Evolutionary conservation across 805 yeast species (phyloP), one percentile per base, ranked within the genome.

Genomic region (Teunomyces atbi): DNA sequence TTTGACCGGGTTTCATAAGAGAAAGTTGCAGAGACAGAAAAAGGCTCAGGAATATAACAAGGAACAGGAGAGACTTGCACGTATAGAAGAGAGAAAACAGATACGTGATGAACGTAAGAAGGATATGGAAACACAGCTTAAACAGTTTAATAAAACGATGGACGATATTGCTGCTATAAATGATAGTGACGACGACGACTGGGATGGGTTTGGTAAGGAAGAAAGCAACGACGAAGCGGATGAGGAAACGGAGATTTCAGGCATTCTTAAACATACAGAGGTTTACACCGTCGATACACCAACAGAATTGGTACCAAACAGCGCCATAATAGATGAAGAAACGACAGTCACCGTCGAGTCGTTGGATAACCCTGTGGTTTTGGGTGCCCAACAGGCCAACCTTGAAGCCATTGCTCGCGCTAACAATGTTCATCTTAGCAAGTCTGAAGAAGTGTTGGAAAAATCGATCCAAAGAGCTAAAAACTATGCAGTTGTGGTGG

Each of bases 1-100:
- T 64, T 70, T 92, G 54, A 92, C 97, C 2, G 99, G 99, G 34
- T 92, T 92, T 65, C 98, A 94, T 66, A 92, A 92, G 69, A 79
- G 99, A 60, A 92, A 92, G 63, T 63, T 92, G 13, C 87, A 87
- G 59, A 78, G 98, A 64, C 86, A 87, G 68, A 91, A 89, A 69
- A 83, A 84, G 53, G 98, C 97, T 0, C 82, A 81, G 54, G 88
- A 79, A 49, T 82, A 74, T 57, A 79, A 79, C 42, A 83, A 84
- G 55, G 96, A 91, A 61, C 87, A 84, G 60, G 94, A 85, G 4
- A 76, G 91, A 47, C 69, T 80, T 52, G 82, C 82, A 2, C 79
- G 79, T 56, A 74, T 89, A 8, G 95, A 86, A 54, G 96, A 88
- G 59, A 78, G 97, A 49, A 80, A 82, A 53, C 73, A 76, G 55